A percentile compares a stretch with the other conserved stretches of the same genome.
These are phyloP conservation scores for Tolypocladium pustulatum DNA, from an alignment of 2,329 filamentous ascomycete genomes.

Conservation along the genomic window DNA sequence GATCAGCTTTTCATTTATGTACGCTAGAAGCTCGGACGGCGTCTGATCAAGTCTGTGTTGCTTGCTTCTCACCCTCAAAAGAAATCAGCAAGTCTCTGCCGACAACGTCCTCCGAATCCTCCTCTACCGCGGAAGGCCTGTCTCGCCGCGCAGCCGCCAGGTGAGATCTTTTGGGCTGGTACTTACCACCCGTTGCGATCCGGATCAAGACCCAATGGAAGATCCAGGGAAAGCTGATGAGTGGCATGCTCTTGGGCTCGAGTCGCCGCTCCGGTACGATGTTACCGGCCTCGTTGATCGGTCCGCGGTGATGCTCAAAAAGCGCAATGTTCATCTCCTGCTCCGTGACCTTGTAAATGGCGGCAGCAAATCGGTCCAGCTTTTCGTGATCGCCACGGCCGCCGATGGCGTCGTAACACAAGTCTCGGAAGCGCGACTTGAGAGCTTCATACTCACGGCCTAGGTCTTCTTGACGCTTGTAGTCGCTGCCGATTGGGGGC, in stretches of 20 bases:
- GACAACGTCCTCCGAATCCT: neutral
- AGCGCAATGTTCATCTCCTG: conserved; percentile 55
- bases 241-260: conserved; percentile 49
- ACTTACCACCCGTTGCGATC: conserved; percentile 16
- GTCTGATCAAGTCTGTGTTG: too few species aligned
- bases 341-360: conserved; percentile 79
- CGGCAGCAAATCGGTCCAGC: conserved; percentile 65
- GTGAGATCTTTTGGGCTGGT: conserved; percentile 10
- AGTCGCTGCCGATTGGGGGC: conserved; percentile 62
- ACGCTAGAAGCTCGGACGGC: too few species aligned
- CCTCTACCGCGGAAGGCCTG: neutral
- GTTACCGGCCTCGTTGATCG: conserved; percentile 22
- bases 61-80: neutral
- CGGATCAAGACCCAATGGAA: conserved; percentile 51
- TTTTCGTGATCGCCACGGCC: conserved; percentile 39
- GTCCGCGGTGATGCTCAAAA: conserved; percentile 24
- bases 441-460: conserved; percentile 56
- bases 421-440: conserved; percentile 56
- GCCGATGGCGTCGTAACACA: conserved; percentile 56
- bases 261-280: conserved; percentile 8
- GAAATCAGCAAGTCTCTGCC: neutral
- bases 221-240: conserved; percentile 93
- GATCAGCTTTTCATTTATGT: too few species aligned
- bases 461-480: conserved; percentile 80
- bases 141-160: conserved; percentile 7